Evolutionary conservation across 78 protist species (phyloP), one percentile per base, ranked within the genome.

Genomic region (Polysphondylium violaceum): DNA sequence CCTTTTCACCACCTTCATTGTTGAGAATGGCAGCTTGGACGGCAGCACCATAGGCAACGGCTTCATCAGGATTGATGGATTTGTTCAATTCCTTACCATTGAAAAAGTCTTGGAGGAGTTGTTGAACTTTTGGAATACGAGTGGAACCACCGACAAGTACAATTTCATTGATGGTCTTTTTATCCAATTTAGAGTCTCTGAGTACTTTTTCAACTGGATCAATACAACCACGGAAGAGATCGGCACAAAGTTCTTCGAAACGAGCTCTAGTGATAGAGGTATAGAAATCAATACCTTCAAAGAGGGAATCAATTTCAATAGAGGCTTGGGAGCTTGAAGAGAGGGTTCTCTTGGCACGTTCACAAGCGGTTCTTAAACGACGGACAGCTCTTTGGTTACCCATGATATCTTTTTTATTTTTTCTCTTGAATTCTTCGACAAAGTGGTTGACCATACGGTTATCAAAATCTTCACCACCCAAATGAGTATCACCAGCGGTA

Each of bases 401-500:
- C 74, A 93, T 63, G 53, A 96, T 43, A 88, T 97, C 98, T 74
- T 87, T 85, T 71, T 76, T 76, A 71, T 93, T 73, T 60, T 78
- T 93, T 47, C 89, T 47, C 81, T 59, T 73, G 76, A 94, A 86
- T 53, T 81, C 94, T 16, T 74, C 76, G 43, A 63, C 95, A 50
- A 96, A 94, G 93, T 97, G 93, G 50, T 88, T 55, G 60, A 98
- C 99, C 58, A 97, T 65, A 60, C 97, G 96, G 89, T 95, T 95
- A 92, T 97, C 99, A 56, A 98, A 95, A 79, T 98, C 99, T 64
- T 98, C 99, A 36, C 99, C 99, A 2, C 99, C 99, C 17, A 98
- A 96, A 85, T 98, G 99, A 5, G 99, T 97, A 96, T 98, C 99
- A 59, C 99, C 99, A 51, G 88, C 86, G 0, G 95, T 93, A 59